Percentiles rank a stretch among this genome's conserved stretches.
These are phyloP conservation scores for Psidium guajava DNA, from an alignment of 345 rosid genomes.

Conservation along the genomic window DNA sequence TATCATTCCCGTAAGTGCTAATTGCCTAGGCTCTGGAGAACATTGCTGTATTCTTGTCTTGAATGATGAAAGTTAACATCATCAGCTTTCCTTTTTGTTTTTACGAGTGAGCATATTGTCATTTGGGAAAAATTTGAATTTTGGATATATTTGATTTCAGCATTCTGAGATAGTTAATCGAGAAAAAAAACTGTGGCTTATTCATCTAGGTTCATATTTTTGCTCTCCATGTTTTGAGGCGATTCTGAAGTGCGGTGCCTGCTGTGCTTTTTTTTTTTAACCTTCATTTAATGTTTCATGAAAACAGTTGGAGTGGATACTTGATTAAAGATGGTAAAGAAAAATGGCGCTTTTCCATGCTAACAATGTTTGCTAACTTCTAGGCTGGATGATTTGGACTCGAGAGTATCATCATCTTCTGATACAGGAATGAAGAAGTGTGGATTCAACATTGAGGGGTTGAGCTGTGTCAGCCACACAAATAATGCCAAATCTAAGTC, in stretches of 20 bases:
- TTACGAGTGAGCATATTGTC: not conserved
- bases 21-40: not conserved
- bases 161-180: not conserved
- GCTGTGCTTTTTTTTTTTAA: not conserved
- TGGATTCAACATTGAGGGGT: conserved; percentile 63
- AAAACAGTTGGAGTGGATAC: not conserved
- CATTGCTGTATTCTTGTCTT: not conserved
- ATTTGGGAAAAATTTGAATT: not conserved
- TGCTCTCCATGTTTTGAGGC: not conserved
- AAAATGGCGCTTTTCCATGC: not conserved
- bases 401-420: conserved; percentile 61
- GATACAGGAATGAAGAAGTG: conserved; percentile 50
- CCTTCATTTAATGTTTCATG: not conserved
- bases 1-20: not conserved
- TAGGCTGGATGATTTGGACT: conserved; percentile 96
- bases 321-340: not conserved
- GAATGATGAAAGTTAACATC: not conserved
- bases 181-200: not conserved
- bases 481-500: conserved; percentile 50
- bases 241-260: not conserved
- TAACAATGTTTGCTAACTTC: conserved; percentile 3
- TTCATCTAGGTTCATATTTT: not conserved
- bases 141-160: not conserved
- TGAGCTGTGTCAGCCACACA: conserved; percentile 27
- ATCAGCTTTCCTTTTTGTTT: not conserved